phyloP scores from a whole-genome alignment of 2,329 filamentous ascomycete species.

The Penicillium nordicum region DNA sequence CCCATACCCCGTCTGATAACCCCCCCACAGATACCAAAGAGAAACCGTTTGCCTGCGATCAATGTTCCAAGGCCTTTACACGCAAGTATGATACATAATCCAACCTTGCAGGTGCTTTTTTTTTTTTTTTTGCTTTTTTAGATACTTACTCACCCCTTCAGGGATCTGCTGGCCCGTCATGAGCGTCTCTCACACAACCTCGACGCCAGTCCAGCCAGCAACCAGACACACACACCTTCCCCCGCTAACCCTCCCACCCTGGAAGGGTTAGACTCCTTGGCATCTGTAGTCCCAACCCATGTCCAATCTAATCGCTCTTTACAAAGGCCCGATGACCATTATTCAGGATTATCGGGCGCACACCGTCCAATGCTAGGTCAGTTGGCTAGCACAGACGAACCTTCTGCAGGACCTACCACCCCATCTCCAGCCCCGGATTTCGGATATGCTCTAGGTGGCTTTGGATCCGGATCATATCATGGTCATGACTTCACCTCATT shows the following conservation, averaged over 20 bases:
- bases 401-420: conserved; percentile 19
- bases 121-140: background rate
- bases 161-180: conserved; percentile 33
- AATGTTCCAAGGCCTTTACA: conserved; percentile 36
- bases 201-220: conserved; percentile 10
- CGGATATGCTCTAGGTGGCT: conserved; percentile 17
- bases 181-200: conserved; percentile 29
- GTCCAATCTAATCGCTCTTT: conserved; percentile 12
- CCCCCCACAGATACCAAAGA: conserved; percentile 33
- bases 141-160: conserved; percentile 16
- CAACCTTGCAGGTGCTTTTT: no score
- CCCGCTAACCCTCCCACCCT: conserved; percentile 16
- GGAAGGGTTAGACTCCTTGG: conserved; percentile 30
- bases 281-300: conserved; percentile 27
- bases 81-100: conserved; percentile 26
- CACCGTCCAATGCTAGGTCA: conserved; percentile 14
- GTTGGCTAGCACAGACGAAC: conserved; percentile 9
- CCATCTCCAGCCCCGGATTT: conserved; percentile 25
- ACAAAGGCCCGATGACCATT: conserved; percentile 13
- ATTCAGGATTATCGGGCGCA: conserved; percentile 5
- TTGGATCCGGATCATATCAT: conserved; percentile 21
- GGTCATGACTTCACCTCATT: conserved; percentile 37
- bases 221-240: conserved; percentile 18
- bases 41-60: conserved; percentile 30
- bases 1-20: conserved; percentile 13